Conservation (phyloP, 179 eudicot genomes). For the Sideroxylon spinosum region DNA sequence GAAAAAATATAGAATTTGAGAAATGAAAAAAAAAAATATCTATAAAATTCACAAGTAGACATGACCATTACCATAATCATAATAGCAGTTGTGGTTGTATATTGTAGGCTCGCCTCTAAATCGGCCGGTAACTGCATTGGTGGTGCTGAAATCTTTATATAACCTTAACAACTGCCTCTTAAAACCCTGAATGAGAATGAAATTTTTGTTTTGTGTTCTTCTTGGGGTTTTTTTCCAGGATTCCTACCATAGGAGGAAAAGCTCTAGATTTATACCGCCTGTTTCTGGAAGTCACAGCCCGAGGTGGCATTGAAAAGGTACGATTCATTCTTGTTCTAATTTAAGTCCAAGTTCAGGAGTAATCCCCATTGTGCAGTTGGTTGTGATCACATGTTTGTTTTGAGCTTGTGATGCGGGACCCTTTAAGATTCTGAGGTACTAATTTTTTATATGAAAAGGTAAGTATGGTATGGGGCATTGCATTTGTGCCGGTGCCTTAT, state of each 20-base stretch:
- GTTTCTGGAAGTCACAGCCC: conserved; percentile 73
- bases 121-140: too few relatives aligned
- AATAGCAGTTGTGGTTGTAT: too few relatives aligned
- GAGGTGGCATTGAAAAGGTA: conserved; percentile 88
- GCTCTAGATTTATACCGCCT: conserved; percentile 59
- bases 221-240: conserved; percentile 29
- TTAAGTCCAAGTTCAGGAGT: not conserved
- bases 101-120: too few relatives aligned
- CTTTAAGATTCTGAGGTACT: not conserved
- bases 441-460: not conserved
- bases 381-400: conserved; percentile 8
- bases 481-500: not conserved
- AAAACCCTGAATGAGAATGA: too few relatives aligned
- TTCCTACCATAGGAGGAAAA: conserved; percentile 61
- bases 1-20: too few relatives aligned
- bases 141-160: too few relatives aligned
- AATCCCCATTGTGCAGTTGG: not conserved
- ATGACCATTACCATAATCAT: too few relatives aligned
- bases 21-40: too few relatives aligned
- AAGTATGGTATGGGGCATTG: not conserved
- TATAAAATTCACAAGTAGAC: too few relatives aligned
- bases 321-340: not conserved
- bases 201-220: not conserved
- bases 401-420: not conserved
- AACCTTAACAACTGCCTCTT: too few relatives aligned